Evolutionary conservation across 2,329 filamentous ascomycete genomes (phyloP).

Genomic region (Neurospora crassa): DNA sequence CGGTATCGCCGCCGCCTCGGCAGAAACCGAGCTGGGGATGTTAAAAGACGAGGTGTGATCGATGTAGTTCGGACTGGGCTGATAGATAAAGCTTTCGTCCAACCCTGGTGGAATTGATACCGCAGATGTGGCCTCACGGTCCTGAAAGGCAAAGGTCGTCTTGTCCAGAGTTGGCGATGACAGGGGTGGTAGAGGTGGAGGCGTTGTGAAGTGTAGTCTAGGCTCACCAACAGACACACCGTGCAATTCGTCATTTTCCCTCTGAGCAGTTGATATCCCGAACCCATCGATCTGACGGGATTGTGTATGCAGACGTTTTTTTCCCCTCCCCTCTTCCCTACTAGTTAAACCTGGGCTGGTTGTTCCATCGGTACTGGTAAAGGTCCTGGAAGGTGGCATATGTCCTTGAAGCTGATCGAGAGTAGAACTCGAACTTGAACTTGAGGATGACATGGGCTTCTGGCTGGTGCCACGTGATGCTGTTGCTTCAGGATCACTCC

Average conservation of each 20-base stretch:
- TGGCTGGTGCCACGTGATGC: constrained; percentile 24
- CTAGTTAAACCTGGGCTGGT: background rate
- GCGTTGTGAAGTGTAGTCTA: constrained; percentile 15
- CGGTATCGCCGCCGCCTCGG: constrained; percentile 5
- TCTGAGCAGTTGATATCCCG: background rate
- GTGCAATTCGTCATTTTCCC: background rate
- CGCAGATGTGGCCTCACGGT: constrained; percentile 25
- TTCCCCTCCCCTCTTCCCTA: constrained; percentile 8
- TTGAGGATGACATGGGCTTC: constrained; percentile 6
- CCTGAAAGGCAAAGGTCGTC: constrained; percentile 33
- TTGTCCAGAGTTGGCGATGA: constrained; percentile 37
- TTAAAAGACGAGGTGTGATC: constrained; percentile 22
- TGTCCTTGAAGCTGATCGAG: background rate
- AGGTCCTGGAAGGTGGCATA: background rate
- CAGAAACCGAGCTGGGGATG: constrained; percentile 14
- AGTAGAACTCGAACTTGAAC: background rate
- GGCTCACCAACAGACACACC: background rate
- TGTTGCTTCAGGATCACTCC: constrained; percentile 11
- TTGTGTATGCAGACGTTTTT: constrained; percentile 1
- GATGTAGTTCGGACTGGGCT: constrained; percentile 41
- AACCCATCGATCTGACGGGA: background rate
- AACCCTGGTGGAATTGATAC: constrained; percentile 25
- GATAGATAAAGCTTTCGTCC: constrained; percentile 34
- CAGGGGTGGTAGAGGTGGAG: constrained; percentile 37
- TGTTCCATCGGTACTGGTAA: background rate